Evolutionary conservation across 225 moss, liverwort and hornwort genomes (phyloP), one percentile per base, ranked within the genome.

Genomic region (Neckera pumila): DNA sequence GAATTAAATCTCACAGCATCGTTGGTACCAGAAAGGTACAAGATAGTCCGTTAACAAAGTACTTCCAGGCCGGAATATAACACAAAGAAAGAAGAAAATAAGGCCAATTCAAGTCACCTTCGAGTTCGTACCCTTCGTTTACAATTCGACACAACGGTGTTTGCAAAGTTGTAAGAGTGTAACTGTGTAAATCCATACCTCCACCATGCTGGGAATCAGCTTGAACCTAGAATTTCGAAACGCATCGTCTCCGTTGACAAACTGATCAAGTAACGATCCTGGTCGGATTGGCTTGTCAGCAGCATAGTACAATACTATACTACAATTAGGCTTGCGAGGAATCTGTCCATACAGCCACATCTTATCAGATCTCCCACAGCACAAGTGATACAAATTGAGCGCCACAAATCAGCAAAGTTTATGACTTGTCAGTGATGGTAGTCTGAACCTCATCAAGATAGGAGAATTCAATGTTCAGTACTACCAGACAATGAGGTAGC

Each of bases 181-280:
- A 80, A 82, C 12, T 42, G 69, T 7, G 40, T 28, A 56, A 84
- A 28, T 80, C 53, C 62, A 76, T 90, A 95, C 96, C 94, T 95
- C 95, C 56, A 92, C 95, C 77, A 95, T 90, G 71, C 93, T 96
- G 14, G 94, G 95, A 87, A 95, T 96, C 40, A 96, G 91, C 84
- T 96, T 96, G 77, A 96, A 95, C 30, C 95, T 91, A 85, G 95
- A 90, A 88, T 95, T 96, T 54, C 94, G 91, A 84, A 91, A 94
- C 14, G 92, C 93, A 90, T 95, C 89, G 74, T 96, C 94, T 79
- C 96, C 96, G 54, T 95, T 95, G 19, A 87, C 93, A 84, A 96
- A 96, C 53, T 90, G 92, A 86, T 96, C 93, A 36, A 96, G 91
- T 73, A 96, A 87, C 79, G 95, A 95, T 57, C 93, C 92, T 80